phyloP scores from a whole-genome alignment of 2,329 filamentous ascomycete genomes.

The Aspergillus chevalieri region DNA sequence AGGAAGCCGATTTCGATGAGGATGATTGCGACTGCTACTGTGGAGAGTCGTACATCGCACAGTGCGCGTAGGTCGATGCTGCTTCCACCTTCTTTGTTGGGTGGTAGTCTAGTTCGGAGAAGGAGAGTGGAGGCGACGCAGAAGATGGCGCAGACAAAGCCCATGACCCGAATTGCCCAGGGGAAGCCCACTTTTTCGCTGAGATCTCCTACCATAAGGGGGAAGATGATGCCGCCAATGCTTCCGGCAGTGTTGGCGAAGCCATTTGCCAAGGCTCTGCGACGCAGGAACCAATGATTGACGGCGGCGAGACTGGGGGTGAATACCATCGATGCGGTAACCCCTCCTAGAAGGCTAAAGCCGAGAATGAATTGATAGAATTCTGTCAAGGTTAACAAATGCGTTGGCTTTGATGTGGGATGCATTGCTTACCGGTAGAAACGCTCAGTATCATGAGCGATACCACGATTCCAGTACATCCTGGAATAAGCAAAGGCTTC shows the following conservation, averaged over 20 bases:
- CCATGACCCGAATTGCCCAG: conserved; percentile 8
- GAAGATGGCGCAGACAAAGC: conserved; percentile 2
- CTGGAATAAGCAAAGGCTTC: conserved; percentile 21
- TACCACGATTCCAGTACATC: conserved; percentile 17
- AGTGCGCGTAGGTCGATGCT: conserved; percentile 18
- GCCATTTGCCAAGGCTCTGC: conserved; percentile 18
- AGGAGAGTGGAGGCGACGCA: conserved; percentile 1
- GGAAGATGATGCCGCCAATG: conserved; percentile 20
- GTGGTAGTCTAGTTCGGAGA: conserved; percentile 8
- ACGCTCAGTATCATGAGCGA: conserved; percentile 8
- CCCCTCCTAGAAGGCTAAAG: conserved; percentile 15
- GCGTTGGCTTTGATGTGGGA: neutral
- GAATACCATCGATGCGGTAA: conserved; percentile 13
- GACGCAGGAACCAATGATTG: conserved; percentile 20
- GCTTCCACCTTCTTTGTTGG: conserved; percentile 11
- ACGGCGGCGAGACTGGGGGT: conserved; percentile 17
- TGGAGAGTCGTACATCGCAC: conserved; percentile 16
- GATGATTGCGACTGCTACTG: conserved; percentile 25
- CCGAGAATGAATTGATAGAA: conserved; percentile 20
- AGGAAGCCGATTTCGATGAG: conserved; percentile 33
- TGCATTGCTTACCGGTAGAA: conserved; percentile 3
- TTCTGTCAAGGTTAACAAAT: neutral
- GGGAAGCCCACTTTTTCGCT: conserved; percentile 10
- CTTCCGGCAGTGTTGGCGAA: conserved; percentile 14
- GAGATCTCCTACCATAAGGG: conserved; percentile 10